Evolutionary conservation across 2,329 filamentous ascomycete species (phyloP).

Genomic region (Sarocladiaceae sp.): DNA sequence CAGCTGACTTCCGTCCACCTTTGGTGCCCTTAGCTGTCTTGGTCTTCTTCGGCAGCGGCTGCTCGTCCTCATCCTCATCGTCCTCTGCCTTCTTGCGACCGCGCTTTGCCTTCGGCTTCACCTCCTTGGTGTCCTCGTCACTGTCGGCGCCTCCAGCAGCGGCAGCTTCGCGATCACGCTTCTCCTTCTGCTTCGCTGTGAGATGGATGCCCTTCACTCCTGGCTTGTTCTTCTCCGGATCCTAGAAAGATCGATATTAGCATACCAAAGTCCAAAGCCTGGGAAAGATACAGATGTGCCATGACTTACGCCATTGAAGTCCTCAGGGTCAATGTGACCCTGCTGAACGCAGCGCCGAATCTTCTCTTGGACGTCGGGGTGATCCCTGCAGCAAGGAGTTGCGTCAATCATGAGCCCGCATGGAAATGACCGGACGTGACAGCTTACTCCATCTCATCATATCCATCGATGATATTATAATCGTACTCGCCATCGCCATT

Average conservation of each 20-base stretch:
- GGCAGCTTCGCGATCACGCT: constrained; percentile 27
- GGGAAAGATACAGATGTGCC: constrained; percentile 9
- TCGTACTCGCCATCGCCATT: constrained; percentile 46
- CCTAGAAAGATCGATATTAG: constrained; percentile 43
- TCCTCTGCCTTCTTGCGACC: constrained; percentile 30
- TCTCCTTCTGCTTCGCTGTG: constrained; percentile 30
- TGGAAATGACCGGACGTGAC: too few relatives aligned
- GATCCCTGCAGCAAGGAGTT: constrained; percentile 27
- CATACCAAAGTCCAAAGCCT: constrained; percentile 15
- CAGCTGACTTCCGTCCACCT: constrained; percentile 12
- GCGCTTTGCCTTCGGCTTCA: constrained; percentile 27
- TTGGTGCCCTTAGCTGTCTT: constrained; percentile 18
- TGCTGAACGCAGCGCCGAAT: constrained; percentile 66
- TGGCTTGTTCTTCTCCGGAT: constrained; percentile 67
- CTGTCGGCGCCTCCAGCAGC: constrained; percentile 20
- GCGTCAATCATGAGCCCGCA: not conserved
- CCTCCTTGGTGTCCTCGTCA: constrained; percentile 23
- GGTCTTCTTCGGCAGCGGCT: constrained; percentile 31
- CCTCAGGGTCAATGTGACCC: constrained; percentile 77
- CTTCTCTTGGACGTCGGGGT: constrained; percentile 66
- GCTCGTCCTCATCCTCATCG: constrained; percentile 28
- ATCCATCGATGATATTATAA: constrained; percentile 71
- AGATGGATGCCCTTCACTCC: constrained; percentile 62
- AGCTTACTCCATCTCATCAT: constrained; percentile 64
- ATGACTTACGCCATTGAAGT: constrained; percentile 79